Evolutionary conservation across 768 basidiomycete species (phyloP).

Genomic region (Hericium alpestre): DNA sequence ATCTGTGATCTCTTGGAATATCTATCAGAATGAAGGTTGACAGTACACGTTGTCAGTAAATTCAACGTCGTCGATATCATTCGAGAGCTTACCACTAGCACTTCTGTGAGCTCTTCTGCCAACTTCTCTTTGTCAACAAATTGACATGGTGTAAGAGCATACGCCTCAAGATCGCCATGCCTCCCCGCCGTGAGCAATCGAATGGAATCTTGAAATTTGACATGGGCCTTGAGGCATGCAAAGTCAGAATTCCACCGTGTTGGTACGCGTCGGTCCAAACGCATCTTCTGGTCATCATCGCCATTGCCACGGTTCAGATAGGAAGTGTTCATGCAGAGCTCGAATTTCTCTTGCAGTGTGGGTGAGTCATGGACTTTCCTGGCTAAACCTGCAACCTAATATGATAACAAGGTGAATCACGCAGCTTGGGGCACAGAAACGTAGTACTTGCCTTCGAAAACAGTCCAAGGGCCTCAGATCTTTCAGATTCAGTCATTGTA

Average conservation of each 20-base stretch:
- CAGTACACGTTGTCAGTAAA: neutral
- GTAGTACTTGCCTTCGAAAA: neutral
- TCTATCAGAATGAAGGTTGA: slow-evolving; percentile 5
- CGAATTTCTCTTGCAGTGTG: slow-evolving; percentile 19
- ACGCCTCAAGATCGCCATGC: neutral
- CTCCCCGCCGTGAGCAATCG: slow-evolving; percentile 13
- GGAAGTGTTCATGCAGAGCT: slow-evolving; percentile 10
- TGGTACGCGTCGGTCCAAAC: slow-evolving; percentile 18
- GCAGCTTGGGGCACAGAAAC: neutral
- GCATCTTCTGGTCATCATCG: slow-evolving; percentile 5
- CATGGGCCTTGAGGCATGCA: slow-evolving; percentile 18
- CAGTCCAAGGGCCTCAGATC: neutral
- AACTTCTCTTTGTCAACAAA: no score
- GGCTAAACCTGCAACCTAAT: slow-evolving; percentile 21
- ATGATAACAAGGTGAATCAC: neutral
- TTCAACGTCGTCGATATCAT: neutral
- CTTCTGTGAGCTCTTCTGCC: neutral
- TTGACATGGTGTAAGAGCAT: neutral
- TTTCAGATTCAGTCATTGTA: neutral
- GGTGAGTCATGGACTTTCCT: slow-evolving; percentile 17
- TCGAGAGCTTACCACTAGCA: neutral
- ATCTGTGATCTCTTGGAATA: slow-evolving; percentile 16
- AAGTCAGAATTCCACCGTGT: slow-evolving; percentile 25
- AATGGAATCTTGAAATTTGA: slow-evolving; percentile 17
- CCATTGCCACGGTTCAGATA: slow-evolving; percentile 4